A percentile compares a stretch with the other conserved stretches of the same genome.
Evolutionary conservation across 78 protist genomes (phyloP).

Genomic region (Dictyostelium intermedium): DNA sequence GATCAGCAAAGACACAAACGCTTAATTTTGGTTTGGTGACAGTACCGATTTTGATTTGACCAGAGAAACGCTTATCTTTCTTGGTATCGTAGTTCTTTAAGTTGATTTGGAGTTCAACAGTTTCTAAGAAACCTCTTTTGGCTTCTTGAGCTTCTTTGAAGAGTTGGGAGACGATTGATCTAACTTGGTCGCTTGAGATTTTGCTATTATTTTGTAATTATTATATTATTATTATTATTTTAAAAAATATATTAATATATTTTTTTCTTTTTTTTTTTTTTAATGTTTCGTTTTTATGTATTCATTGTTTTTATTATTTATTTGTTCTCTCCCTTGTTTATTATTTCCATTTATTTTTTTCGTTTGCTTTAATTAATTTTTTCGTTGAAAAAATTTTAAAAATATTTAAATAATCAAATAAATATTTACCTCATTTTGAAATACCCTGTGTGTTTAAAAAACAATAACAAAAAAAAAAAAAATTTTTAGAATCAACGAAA

Average conservation of each 20-base stretch:
- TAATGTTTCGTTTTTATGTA: too few species aligned
- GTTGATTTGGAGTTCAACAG: slow-evolving; percentile 99
- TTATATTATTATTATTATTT: neutral
- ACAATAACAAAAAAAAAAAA: neutral
- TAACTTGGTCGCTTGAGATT: slow-evolving; percentile 77
- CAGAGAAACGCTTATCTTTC: slow-evolving; percentile 99
- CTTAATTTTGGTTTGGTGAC: slow-evolving; percentile 85
- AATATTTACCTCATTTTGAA: slow-evolving; percentile 15
- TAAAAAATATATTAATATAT: neutral
- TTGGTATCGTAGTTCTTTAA: slow-evolving; percentile 99
- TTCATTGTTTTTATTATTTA: neutral
- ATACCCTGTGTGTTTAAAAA: neutral
- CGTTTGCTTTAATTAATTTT: too few species aligned
- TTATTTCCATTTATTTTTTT: neutral
- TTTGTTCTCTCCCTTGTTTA: neutral
- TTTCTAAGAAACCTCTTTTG: slow-evolving; percentile 93
- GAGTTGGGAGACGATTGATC: slow-evolving; percentile 16
- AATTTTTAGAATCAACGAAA: neutral
- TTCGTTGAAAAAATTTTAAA: too few species aligned
- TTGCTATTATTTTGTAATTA: slow-evolving; percentile 31
- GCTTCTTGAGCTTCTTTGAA: slow-evolving; percentile 26
- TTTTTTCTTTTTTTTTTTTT: neutral
- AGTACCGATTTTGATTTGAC: slow-evolving; percentile 89
- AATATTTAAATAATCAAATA: neutral
- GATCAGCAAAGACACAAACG: slow-evolving; percentile 98